These are phyloP conservation scores for Azolla pinnata DNA, from an alignment of 75 land plant genomes.

Conservation along the genomic window DNA sequence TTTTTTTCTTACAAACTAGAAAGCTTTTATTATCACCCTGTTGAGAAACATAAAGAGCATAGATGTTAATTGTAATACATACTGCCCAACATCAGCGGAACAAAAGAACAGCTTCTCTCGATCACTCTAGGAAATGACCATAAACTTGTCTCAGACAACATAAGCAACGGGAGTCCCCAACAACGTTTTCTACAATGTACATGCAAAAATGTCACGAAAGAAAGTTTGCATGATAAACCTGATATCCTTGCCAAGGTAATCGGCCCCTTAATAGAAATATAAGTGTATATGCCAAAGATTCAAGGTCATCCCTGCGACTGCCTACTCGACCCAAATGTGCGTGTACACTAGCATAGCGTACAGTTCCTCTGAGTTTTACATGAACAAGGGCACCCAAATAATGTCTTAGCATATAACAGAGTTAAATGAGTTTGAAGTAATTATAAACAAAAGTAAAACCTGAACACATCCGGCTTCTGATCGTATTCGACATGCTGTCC, in stretches of 20 bases:
- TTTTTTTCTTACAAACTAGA: conserved; percentile 92
- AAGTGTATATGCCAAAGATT: conserved; percentile 88
- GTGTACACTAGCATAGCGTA: conserved; percentile 96
- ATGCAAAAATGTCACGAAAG: too few relatives aligned
- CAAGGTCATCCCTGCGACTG: conserved; percentile 91
- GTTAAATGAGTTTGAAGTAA: too few relatives aligned
- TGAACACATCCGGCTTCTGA: conserved; percentile 93
- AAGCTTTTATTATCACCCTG: conserved; percentile 97
- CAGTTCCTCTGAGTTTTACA: conserved; percentile 67
- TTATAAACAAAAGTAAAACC: conserved; percentile 23
- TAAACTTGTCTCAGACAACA: too few relatives aligned
- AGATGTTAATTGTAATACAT: too few relatives aligned
- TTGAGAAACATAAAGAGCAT: too few relatives aligned
- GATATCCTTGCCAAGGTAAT: conserved; percentile 97
- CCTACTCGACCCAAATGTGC: conserved; percentile 95
- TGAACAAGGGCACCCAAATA: background rate
- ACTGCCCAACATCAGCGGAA: too few relatives aligned
- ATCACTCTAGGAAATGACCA: too few relatives aligned
- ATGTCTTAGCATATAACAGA: too few relatives aligned
- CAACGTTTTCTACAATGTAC: too few relatives aligned
- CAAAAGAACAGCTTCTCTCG: too few relatives aligned
- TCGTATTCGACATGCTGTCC: conserved; percentile 93
- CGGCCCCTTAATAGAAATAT: conserved; percentile 87
- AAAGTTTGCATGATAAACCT: conserved; percentile 36
- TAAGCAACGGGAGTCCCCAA: too few relatives aligned